Base-by-base conservation (phyloP, 495 filamentous ascomycete species). In the Hypoxylon subgilvum region DNA sequence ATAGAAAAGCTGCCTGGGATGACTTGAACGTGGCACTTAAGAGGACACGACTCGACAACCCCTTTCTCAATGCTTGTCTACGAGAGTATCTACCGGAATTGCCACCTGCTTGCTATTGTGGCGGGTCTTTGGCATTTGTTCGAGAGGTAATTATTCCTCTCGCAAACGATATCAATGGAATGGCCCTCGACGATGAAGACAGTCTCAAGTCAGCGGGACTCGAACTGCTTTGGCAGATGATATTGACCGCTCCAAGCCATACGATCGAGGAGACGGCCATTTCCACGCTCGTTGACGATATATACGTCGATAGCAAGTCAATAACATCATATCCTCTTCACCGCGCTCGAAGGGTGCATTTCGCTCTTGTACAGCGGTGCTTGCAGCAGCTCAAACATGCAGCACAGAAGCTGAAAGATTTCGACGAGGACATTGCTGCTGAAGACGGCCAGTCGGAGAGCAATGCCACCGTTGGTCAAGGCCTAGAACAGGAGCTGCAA, bases 191-290 rank as follows among this genome's bases (percentile, higher is more conserved):
- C 46, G 76, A 79, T 38, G 71, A 75, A 5, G 67, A 70, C 8
- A 69, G 57, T 40, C 19, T 63, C 3, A 51, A 67, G 21, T 73
- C 85, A 16, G 75, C 81, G 13, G 88, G 86, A 6, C 79, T 89
- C 42, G 89, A 94, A 45, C 80, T 90, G 34, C 76, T 97, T 40
- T 97, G 93, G 93, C 84, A 82, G 12, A 85, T 96, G 65, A 85
- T 93, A 13, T 67, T 96, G 40, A 85, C 80, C 14, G 86, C 89
- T 9, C 85, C 84, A 2, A 75, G 79, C n/a, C 79, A 82, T 36
- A 86, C 83, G 0, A 86, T 95, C 40, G 91, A 90, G 57, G 72
- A 79, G 4, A 72, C 80, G 36, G 86, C 88, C 2, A 92, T 87
- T 18, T 74, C 76, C 27, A 81, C 84, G 14, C 82, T 96, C 6